Evolutionary conservation across 1,139 yeast species (phyloP).

Genomic region (Sugiyamaella pinicola): DNA sequence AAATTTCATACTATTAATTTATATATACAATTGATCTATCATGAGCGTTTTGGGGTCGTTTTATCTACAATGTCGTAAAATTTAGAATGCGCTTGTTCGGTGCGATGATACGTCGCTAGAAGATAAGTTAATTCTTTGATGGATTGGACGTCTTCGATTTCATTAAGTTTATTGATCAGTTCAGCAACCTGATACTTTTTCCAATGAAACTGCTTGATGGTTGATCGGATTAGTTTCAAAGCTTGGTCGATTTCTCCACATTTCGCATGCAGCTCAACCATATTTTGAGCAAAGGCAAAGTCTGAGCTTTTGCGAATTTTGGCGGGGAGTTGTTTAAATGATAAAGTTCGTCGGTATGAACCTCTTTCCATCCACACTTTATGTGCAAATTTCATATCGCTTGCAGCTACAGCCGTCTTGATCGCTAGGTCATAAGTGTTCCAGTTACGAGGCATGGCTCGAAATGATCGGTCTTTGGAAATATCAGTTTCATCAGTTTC

Average conservation of each 20-base stretch:
- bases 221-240: slow-evolving; percentile 62
- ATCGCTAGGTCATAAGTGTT: slow-evolving; percentile 63
- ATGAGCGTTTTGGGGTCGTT: neutral
- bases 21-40: slow-evolving; percentile 11
- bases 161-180: slow-evolving; percentile 42
- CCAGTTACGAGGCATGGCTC: slow-evolving; percentile 50
- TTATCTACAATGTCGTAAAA: slow-evolving; percentile 17
- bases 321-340: slow-evolving; percentile 49
- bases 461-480: slow-evolving; percentile 5
- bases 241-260: slow-evolving; percentile 68
- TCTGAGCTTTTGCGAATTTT: slow-evolving; percentile 55
- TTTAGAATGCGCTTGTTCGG: slow-evolving; percentile 11
- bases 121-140: slow-evolving; percentile 17
- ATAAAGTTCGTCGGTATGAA: slow-evolving; percentile 56
- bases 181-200: slow-evolving; percentile 39
- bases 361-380: slow-evolving; percentile 81
- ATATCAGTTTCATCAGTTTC: slow-evolving; percentile 17
- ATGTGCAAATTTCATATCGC: slow-evolving; percentile 60
- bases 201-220: slow-evolving; percentile 75
- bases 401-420: slow-evolving; percentile 62
- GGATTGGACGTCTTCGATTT: slow-evolving; percentile 44
- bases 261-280: slow-evolving; percentile 57
- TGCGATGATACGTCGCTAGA: slow-evolving; percentile 17
- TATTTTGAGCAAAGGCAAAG: slow-evolving; percentile 66
- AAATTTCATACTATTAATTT: neutral